Percentiles rank a stretch among this genome's conserved stretches.
These are phyloP conservation scores for Trypanosoma congolense DNA, from an alignment of 208 protist species.

Conservation along the genomic window DNA sequence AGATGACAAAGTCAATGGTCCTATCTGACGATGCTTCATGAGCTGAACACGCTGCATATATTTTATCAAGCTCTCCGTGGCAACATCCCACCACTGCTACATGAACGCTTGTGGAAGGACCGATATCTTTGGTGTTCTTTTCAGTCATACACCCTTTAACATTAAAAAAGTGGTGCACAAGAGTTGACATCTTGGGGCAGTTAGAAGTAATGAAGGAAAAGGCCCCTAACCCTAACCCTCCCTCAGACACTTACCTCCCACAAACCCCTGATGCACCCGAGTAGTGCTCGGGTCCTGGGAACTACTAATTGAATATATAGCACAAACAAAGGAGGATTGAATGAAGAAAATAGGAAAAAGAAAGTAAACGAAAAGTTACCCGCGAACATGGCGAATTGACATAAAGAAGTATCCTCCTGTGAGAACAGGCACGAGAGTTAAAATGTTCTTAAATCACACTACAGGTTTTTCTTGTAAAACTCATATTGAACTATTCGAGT, in stretches of 20 bases:
- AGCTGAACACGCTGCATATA: constrained; percentile 89
- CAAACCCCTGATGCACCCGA: too few species aligned
- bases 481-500: too few species aligned
- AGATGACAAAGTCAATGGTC: constrained; percentile 96
- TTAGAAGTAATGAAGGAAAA: constrained; percentile 12
- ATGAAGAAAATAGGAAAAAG: too few species aligned
- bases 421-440: too few species aligned
- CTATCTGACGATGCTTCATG: constrained; percentile 74
- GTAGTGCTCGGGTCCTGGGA: too few species aligned
- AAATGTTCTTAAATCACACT: too few species aligned
- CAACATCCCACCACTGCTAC: constrained; percentile 97
- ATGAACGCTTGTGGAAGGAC: constrained; percentile 24
- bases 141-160: constrained; percentile 20
- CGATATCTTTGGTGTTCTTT: not conserved
- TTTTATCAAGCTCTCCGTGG: constrained; percentile 96
- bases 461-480: too few species aligned
- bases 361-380: too few species aligned
- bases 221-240: not conserved
- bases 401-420: too few species aligned
- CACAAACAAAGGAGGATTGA: too few species aligned
- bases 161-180: constrained; percentile 40
- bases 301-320: too few species aligned
- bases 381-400: too few species aligned
- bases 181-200: constrained; percentile 11
- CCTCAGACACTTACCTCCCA: constrained; percentile 1